Conservation (phyloP, 1,284 basidiomycete species). For the Irpex sp. region DNA sequence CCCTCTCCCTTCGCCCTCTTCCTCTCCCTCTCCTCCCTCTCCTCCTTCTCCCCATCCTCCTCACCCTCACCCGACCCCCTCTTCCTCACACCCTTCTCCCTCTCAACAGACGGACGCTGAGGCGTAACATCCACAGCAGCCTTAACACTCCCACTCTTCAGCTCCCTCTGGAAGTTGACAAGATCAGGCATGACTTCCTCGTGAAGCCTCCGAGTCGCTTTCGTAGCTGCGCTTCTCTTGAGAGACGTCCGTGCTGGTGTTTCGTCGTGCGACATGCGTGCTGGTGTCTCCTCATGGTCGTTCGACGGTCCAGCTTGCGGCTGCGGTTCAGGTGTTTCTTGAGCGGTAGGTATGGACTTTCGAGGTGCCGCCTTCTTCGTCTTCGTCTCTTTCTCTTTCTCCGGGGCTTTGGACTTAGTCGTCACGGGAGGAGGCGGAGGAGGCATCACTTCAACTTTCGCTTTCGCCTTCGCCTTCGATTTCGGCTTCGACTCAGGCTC, state of each 20-base stretch:
- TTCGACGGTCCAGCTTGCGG: no score
- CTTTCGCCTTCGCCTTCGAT: no score
- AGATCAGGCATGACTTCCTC: constrained; percentile 76
- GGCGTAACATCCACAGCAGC: constrained; percentile 13
- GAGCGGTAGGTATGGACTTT: not conserved
- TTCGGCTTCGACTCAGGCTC: no score
- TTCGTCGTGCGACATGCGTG: no score
- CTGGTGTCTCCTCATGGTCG: no score
- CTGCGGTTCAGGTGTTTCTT: not conserved
- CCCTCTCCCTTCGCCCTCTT: constrained; percentile 24
- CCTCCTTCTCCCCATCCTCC: constrained; percentile 17
- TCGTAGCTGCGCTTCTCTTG: constrained; percentile 58
- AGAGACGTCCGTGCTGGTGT: constrained; percentile 16
- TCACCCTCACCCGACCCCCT: no score
- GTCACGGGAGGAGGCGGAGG: not conserved
- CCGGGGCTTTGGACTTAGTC: not conserved
- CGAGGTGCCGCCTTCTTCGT: not conserved
- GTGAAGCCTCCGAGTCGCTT: constrained; percentile 55
- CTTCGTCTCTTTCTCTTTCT: not conserved
- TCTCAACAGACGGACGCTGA: constrained; percentile 9
- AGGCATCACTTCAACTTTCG: not conserved
- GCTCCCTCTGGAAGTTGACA: constrained; percentile 59
- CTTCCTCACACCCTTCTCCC: constrained; percentile 6
- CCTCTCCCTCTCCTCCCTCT: constrained; percentile 23
- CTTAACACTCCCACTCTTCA: constrained; percentile 36